These are phyloP conservation scores for Maudiozyma serrabonitensis DNA, from an alignment of 805 yeast species.

Conservation along the genomic window DNA sequence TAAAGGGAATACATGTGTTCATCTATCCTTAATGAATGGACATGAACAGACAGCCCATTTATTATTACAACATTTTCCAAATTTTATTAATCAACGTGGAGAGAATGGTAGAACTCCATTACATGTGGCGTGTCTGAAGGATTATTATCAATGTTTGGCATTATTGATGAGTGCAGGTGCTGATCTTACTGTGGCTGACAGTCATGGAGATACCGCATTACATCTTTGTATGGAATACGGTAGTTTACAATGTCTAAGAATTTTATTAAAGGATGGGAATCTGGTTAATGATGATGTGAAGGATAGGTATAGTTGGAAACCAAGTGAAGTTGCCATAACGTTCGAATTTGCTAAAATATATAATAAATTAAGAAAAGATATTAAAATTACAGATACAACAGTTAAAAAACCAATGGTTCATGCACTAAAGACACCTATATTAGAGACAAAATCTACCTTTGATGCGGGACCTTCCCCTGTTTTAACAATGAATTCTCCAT, in stretches of 20 bases:
- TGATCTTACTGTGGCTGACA: constrained; percentile 61
- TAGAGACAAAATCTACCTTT: constrained; percentile 17
- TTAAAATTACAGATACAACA: constrained; percentile 8
- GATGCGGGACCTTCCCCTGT: constrained; percentile 26
- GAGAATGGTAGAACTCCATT: constrained; percentile 48
- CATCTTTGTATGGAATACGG: constrained; percentile 77
- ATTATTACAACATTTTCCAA: constrained; percentile 54
- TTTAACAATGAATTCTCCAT: constrained; percentile 17
- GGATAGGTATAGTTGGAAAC: constrained; percentile 57
- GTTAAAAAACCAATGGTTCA: constrained; percentile 13
- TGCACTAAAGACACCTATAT: constrained; percentile 20
- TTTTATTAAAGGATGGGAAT: constrained; percentile 37
- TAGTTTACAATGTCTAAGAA: constrained; percentile 43
- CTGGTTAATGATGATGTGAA: constrained; percentile 37
- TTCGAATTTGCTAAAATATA: constrained; percentile 40
- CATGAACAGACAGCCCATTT: constrained; percentile 67
- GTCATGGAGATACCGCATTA: constrained; percentile 69
- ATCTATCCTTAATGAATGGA: constrained; percentile 53
- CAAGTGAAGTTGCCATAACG: constrained; percentile 50
- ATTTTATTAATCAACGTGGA: constrained; percentile 41
- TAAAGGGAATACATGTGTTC: constrained; percentile 56
- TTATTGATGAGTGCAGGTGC: constrained; percentile 68
- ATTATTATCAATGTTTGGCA: constrained; percentile 53
- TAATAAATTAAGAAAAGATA: constrained; percentile 22
- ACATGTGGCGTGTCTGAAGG: constrained; percentile 56